Evolutionary conservation across 2,329 filamentous ascomycete genomes (phyloP), one percentile per base, ranked within the genome.

Genomic region (Arthrobotrys iridis): DNA sequence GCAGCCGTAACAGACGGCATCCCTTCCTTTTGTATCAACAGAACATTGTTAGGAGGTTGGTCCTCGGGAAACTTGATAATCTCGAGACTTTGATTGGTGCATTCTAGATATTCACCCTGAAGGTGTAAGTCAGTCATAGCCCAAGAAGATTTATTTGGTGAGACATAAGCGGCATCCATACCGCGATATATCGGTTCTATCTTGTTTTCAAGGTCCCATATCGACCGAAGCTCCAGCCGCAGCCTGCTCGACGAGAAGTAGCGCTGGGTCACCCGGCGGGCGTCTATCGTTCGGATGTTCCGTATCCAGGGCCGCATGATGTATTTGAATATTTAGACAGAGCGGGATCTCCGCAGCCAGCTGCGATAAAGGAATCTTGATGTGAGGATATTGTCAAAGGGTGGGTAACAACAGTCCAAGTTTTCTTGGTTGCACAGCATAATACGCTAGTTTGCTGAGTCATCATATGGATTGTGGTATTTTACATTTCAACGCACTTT

Each of bases 21-120:
- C 77, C 86, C 84, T 77, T 88, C 85, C 81, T 92, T 92, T 81
- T 89, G 89, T 48, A 91, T 86, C 66, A 92, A 82, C 71, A 92
- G 84, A 62, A 92, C 84, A 78, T 91, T 92, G 59, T 88, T 86
- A 1, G 89, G 90, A 35, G 89, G 88, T 87, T 24, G n/a, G 4
- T 33, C 22, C 4, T 75, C 63, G 11, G 62, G 70, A 22, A 75
- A 75, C 22, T 37, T 40, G 30, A 75, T 64, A 33, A 68, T 68
- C 55, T 75, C 71, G 35, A 75, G 58, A 59, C 58, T 75, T 59
- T 46, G 60, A 40, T 68, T 75, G 8, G 71, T 68, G 52, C 63
- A 75, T 75, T 75, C 71, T 75, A 37, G 18, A 55, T 11, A 33
- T 43, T 73, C 52, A 66, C 20, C 22, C 63, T 75, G 26, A 18